Percentiles rank a stretch among this genome's conserved stretches.
Evolutionary conservation across 1,284 basidiomycete genomes (phyloP).

Genomic region (Apiotrichum veenhuisii): DNA sequence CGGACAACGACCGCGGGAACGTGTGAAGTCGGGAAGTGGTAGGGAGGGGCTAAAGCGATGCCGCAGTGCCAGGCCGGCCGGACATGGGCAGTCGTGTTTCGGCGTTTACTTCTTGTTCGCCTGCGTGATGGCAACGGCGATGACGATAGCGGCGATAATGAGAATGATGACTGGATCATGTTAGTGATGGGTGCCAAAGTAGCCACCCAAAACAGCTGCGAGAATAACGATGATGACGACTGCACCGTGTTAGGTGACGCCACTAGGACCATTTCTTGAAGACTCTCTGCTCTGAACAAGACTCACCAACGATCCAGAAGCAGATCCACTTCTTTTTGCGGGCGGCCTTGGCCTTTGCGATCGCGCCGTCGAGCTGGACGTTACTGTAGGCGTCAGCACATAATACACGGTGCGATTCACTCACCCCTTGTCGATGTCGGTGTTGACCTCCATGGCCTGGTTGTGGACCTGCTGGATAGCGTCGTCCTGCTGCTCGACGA

Average conservation of each 20-base stretch:
- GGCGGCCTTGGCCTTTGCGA: slow-evolving; percentile 69
- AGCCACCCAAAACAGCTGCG: too few relatives aligned
- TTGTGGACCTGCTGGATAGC: slow-evolving; percentile 63
- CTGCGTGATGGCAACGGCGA: neutral
- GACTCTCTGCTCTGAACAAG: too few relatives aligned
- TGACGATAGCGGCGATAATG: slow-evolving; percentile 18
- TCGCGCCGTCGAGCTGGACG: slow-evolving; percentile 66
- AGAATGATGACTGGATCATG: neutral
- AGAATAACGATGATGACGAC: too few relatives aligned
- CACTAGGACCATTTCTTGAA: too few relatives aligned
- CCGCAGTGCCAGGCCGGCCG: neutral
- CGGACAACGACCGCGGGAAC: too few relatives aligned
- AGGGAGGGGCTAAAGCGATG: too few relatives aligned
- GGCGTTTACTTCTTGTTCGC: neutral
- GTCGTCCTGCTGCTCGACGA: slow-evolving; percentile 76
- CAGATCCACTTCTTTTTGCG: slow-evolving; percentile 78
- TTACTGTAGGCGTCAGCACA: slow-evolving; percentile 51
- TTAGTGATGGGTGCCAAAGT: too few relatives aligned
- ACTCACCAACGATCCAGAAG: slow-evolving; percentile 57
- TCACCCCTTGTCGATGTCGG: slow-evolving; percentile 67
- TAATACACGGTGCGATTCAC: slow-evolving; percentile 19
- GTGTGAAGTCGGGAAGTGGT: neutral
- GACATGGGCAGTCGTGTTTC: too few relatives aligned
- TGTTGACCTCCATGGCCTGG: slow-evolving; percentile 61
- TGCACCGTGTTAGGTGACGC: too few relatives aligned